A percentile compares a stretch with the other conserved stretches of the same genome.
Evolutionary conservation across 73 alveolate species (phyloP).

Genomic region (Diophrys sp.): DNA sequence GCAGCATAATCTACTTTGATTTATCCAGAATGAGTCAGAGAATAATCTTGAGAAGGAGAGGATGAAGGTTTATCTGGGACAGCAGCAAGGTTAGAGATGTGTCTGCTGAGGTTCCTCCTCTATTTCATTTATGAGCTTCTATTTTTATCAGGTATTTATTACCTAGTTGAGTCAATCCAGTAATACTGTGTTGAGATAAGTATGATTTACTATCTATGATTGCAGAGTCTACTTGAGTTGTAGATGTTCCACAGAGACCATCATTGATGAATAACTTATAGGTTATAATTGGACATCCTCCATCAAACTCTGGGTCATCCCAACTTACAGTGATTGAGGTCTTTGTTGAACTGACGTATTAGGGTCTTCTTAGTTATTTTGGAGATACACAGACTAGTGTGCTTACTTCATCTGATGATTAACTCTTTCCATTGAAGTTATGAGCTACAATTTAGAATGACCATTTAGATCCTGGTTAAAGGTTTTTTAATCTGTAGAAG

Average conservation of each 20-base stretch:
- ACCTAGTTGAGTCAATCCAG: slow-evolving; percentile 15
- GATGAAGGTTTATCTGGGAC: slow-evolving; percentile 52
- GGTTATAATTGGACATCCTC: slow-evolving; percentile 54
- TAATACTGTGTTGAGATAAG: slow-evolving; percentile 11
- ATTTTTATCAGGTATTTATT: slow-evolving; percentile 13
- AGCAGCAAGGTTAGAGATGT: slow-evolving; percentile 38
- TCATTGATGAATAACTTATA: slow-evolving; percentile 27
- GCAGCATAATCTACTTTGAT: slow-evolving; percentile 20
- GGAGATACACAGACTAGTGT: slow-evolving; percentile 37
- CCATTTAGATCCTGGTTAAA: slow-evolving; percentile 39
- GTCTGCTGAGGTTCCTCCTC: slow-evolving; percentile 10
- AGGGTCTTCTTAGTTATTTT: slow-evolving; percentile 20
- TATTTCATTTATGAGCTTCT: slow-evolving; percentile 37
- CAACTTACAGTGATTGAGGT: slow-evolving; percentile 24
- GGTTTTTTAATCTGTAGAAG: slow-evolving; percentile 26
- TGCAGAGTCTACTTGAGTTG: slow-evolving; percentile 14
- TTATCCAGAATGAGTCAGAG: slow-evolving; percentile 11
- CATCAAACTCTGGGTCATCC: slow-evolving; percentile 40
- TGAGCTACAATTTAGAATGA: slow-evolving; percentile 30
- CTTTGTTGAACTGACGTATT: slow-evolving; percentile 17
- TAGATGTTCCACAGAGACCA: slow-evolving; percentile 16
- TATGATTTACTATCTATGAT: slow-evolving; percentile 24
- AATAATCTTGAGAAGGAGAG: slow-evolving; percentile 21
- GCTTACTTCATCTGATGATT: slow-evolving; percentile 4
- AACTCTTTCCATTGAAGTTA: slow-evolving; percentile 51